Conservation (phyloP, 163 green algal genomes). For the Scenedesmus sp. region DNA sequence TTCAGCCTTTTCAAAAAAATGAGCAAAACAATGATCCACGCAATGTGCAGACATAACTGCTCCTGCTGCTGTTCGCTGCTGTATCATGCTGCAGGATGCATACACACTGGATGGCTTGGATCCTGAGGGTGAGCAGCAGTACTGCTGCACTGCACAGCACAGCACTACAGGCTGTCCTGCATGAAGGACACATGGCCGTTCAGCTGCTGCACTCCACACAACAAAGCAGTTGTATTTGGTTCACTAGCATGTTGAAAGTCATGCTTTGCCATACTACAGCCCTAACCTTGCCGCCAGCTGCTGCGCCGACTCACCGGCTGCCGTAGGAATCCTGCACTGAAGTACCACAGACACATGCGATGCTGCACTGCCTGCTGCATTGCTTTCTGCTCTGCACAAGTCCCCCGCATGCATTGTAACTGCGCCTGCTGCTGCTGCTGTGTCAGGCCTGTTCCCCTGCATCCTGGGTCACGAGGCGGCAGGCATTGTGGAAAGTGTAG, state of each 20-base stretch:
- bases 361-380: background rate
- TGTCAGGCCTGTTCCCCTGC: constrained; percentile 96
- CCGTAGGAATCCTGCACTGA: no score
- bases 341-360: background rate
- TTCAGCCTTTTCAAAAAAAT: no score
- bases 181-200: background rate
- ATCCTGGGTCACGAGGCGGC: constrained; percentile 98
- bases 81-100: constrained; percentile 69
- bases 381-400: background rate
- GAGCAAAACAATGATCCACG: no score
- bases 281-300: no score
- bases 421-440: background rate
- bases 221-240: no score
- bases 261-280: no score
- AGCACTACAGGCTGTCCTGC: background rate
- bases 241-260: no score
- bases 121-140: constrained; percentile 62
- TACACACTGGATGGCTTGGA: constrained; percentile 91
- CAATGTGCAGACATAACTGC: background rate
- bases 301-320: no score
- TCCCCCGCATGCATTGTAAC: background rate
- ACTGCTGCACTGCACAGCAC: background rate
- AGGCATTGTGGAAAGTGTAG: constrained; percentile 94
- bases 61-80: background rate
- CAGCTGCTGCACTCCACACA: background rate